Evolutionary conservation across 768 basidiomycete genomes (phyloP), one percentile per base, ranked within the genome.

Genomic region (Phylloporus sp.): DNA sequence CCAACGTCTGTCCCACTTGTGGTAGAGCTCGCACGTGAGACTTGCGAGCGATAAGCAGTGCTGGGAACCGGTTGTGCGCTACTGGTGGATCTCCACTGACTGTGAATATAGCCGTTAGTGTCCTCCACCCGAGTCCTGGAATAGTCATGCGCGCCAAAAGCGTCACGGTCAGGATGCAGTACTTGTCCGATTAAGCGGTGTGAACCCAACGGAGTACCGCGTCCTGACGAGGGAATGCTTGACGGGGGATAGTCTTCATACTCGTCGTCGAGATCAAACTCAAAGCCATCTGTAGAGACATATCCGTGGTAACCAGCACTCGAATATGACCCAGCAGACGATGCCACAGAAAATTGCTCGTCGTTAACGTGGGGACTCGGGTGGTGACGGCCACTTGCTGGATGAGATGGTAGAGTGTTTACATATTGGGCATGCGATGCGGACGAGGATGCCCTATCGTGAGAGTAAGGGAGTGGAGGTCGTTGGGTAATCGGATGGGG

Each of bases 61-160:
- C 52, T 34, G 51, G 63, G 67, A 50, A 65, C 58, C 32, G 75
- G 72, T 35, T 72, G 69, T 26, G 76, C 70, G 26, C 74, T 68
- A 41, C 77, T 79, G 50, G 77, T 73, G 20, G 65, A 70, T 54
- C 84, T 72, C 88, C 86, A 86, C 56, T 81, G 83, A 9, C 76
- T 71, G 71, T 87, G 82, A 18, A 80, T 72, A 13, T 78, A 74
- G 2, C 86, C 84, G 53, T 77, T 81, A 45, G 74, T 71, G 60
- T 85, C 85, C 59, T 91, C 87, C 13, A 86, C 86, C 55, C 83
- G 78, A 23, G 84, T 83, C 38, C 88, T 74, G 13, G 84, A 79
- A 22, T 84, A 75, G 12, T 80, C 80, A 43, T 80, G 75, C 12
- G 52, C 72, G 16, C 70, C 60, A 35, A 71, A 65, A 1, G 76